These are phyloP conservation scores for Lentinula aciculospora DNA, from an alignment of 768 basidiomycete genomes.

Conservation along the genomic window DNA sequence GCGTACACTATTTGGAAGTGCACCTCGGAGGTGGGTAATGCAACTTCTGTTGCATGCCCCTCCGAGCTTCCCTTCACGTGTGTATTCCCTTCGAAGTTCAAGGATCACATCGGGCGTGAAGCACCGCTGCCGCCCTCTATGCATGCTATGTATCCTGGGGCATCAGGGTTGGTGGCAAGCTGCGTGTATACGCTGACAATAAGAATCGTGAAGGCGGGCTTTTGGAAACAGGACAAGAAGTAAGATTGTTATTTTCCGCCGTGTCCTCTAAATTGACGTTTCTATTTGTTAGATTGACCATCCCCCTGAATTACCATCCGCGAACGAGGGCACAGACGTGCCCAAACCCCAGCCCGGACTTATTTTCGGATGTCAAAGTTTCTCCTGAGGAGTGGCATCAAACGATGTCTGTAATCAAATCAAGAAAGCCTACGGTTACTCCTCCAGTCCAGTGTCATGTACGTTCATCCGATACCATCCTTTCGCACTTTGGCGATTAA, in stretches of 20 bases:
- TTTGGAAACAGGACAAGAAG: conserved; percentile 44
- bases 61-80: conserved; percentile 15
- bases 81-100: conserved; percentile 6
- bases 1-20: conserved; percentile 29
- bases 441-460: conserved; percentile 7
- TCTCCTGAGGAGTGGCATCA: conserved; percentile 14
- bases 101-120: neutral
- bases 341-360: neutral
- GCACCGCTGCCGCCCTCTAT: conserved; percentile 9
- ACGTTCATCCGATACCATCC: neutral
- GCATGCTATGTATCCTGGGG: conserved; percentile 10
- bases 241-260: conserved; percentile 17
- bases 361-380: conserved; percentile 9
- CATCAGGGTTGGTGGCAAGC: conserved; percentile 31
- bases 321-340: conserved; percentile 7
- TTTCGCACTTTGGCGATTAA: neutral
- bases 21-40: conserved; percentile 3
- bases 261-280: neutral
- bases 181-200: conserved; percentile 43
- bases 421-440: neutral
- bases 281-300: neutral
- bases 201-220: conserved; percentile 25
- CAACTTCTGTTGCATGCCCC: conserved; percentile 19
- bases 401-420: conserved; percentile 4
- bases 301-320: conserved; percentile 11